phyloP scores from a whole-genome alignment of 345 rosid species.

The Euphorbia peplus region DNA sequence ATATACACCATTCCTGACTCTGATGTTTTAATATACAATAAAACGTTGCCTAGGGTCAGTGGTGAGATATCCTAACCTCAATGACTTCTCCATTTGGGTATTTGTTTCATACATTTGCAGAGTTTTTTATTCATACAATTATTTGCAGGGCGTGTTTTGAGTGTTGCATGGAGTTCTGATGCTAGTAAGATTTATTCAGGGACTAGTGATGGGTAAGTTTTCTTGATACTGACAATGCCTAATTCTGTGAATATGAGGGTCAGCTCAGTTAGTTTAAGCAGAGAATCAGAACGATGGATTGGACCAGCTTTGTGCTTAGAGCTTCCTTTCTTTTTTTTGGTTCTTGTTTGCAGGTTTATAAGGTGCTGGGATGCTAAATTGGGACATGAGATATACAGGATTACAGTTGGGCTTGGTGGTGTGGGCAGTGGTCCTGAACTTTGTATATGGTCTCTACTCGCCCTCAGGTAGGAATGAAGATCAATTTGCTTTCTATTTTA shows the following conservation, averaged over 20 bases:
- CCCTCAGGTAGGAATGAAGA: slow-evolving; percentile 54
- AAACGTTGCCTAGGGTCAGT: slow-evolving; percentile 86
- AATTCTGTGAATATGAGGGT: background rate
- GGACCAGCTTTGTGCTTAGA: background rate
- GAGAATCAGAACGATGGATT: background rate
- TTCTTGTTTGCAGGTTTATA: slow-evolving; percentile 50
- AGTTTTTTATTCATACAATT: slow-evolving; percentile 14
- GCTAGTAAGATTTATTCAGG: slow-evolving; percentile 67
- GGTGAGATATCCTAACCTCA: slow-evolving; percentile 63
- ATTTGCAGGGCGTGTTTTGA: slow-evolving; percentile 64
- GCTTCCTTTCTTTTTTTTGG: background rate
- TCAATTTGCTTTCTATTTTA: background rate
- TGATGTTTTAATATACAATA: slow-evolving; percentile 56
- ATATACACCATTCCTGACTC: slow-evolving; percentile 50
- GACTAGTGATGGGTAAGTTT: slow-evolving; percentile 88
- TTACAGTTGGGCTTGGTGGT: slow-evolving; percentile 83
- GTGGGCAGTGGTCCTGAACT: slow-evolving; percentile 56
- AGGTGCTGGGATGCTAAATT: slow-evolving; percentile 86
- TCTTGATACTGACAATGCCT: background rate
- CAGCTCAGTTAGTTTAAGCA: background rate
- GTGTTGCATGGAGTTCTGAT: slow-evolving; percentile 75
- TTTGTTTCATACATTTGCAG: slow-evolving; percentile 16
- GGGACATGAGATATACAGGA: slow-evolving; percentile 72
- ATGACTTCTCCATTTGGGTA: slow-evolving; percentile 6
- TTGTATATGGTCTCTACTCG: slow-evolving; percentile 85